These are phyloP conservation scores for Sphenostylis stenocarpa DNA, from an alignment of 306 rosid species.

Conservation along the genomic window DNA sequence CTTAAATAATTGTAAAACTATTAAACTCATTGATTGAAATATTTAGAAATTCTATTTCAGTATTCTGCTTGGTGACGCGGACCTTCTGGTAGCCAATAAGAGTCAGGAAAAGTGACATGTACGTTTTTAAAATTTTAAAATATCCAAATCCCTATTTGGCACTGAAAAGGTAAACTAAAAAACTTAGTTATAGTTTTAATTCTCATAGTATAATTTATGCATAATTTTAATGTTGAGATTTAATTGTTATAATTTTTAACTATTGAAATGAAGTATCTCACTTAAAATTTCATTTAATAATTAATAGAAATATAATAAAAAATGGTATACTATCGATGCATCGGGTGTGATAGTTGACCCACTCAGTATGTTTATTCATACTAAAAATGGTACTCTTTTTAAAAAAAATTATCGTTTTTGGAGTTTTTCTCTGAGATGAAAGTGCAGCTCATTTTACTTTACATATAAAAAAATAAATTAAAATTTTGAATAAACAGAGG, in stretches of 20 bases:
- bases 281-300: not conserved
- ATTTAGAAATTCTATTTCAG: not conserved
- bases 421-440: not conserved
- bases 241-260: not conserved
- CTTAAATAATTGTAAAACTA: not conserved
- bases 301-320: not conserved
- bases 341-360: not conserved
- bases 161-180: not conserved
- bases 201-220: not conserved
- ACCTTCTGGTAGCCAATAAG: slow-evolving; percentile 28
- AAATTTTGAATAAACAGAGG: no score
- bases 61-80: not conserved
- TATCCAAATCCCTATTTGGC: slow-evolving; percentile 44
- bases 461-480: no score
- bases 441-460: not conserved
- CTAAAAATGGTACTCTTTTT: no score
- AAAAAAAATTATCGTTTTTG: not conserved
- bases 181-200: not conserved
- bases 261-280: not conserved
- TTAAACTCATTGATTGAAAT: not conserved
- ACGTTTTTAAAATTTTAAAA: slow-evolving; percentile 18
- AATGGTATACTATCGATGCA: not conserved
- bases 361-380: not conserved
- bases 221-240: not conserved
- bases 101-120: slow-evolving; percentile 32